Conservation (phyloP, 2,329 filamentous ascomycete species). For the Trichophyton mentagrophytes region DNA sequence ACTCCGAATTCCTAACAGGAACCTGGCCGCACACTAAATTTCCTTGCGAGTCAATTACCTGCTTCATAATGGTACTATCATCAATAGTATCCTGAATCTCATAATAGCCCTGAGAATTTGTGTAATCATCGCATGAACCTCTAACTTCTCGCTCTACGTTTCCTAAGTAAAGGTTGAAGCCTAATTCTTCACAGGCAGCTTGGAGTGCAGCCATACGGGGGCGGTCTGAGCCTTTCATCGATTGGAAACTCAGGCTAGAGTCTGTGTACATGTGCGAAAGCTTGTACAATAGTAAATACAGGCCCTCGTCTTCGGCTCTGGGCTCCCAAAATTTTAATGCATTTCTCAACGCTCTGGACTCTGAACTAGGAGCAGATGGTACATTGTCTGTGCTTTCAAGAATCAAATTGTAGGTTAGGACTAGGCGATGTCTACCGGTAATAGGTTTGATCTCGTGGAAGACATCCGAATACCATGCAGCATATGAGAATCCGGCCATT, state of each 20-base stretch:
- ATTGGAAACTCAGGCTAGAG: slow-evolving; percentile 14
- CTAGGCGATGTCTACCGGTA: slow-evolving; percentile 37
- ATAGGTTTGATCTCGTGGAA: slow-evolving; percentile 40
- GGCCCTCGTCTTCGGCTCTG: slow-evolving; percentile 3
- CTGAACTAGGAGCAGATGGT: not conserved
- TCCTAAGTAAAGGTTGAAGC: slow-evolving; percentile 17
- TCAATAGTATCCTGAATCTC: slow-evolving; percentile 3
- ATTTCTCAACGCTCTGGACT: not conserved
- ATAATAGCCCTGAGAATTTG: slow-evolving; percentile 1
- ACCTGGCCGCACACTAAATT: slow-evolving; percentile 3
- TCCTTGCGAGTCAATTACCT: slow-evolving; percentile 8
- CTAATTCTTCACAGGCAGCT: slow-evolving; percentile 13
- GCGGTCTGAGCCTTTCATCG: slow-evolving; percentile 17
- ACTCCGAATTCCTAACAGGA: slow-evolving; percentile 4
- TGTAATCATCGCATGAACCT: slow-evolving; percentile 12
- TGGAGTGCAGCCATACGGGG: slow-evolving; percentile 11
- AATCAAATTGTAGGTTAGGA: slow-evolving; percentile 43
- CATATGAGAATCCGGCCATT: slow-evolving; percentile 16
- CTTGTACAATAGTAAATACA: slow-evolving; percentile 14
- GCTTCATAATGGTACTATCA: not conserved
- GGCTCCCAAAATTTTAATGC: slow-evolving; percentile 8
- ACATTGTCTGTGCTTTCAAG: slow-evolving; percentile 11
- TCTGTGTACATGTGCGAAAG: slow-evolving; percentile 18
- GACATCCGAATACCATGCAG: slow-evolving; percentile 41
- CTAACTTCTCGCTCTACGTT: slow-evolving; percentile 14